Percentiles rank a stretch among this genome's conserved stretches.
phyloP scores from a whole-genome alignment of 495 filamentous ascomycete genomes.

The Annulohypoxylon stygium region DNA sequence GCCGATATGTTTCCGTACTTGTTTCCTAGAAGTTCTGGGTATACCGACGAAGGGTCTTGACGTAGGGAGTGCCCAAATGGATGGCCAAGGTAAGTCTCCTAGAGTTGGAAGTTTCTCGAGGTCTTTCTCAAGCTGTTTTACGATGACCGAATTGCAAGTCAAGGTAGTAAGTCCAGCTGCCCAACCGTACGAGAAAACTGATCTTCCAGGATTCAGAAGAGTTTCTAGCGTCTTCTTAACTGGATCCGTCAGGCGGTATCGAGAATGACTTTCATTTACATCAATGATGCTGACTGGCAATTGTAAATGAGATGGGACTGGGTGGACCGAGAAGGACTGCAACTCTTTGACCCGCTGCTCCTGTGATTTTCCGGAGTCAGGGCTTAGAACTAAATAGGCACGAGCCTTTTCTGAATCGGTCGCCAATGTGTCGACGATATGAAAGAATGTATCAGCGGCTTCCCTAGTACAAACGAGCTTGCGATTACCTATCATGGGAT shows the following conservation, averaged over 20 bases:
- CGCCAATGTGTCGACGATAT: slow-evolving; percentile 56
- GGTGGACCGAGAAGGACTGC: slow-evolving; percentile 47
- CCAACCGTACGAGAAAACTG: slow-evolving; percentile 52
- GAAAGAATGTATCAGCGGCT: slow-evolving; percentile 54
- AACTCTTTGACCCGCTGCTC: slow-evolving; percentile 44
- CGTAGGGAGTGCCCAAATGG: slow-evolving; percentile 49
- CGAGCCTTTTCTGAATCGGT: slow-evolving; percentile 54
- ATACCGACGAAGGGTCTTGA: slow-evolving; percentile 50
- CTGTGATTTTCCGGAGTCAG: slow-evolving; percentile 30
- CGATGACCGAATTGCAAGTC: slow-evolving; percentile 49
- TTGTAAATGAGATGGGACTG: slow-evolving; percentile 46
- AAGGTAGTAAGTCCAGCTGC: slow-evolving; percentile 48
- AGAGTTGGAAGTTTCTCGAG: slow-evolving; percentile 44
- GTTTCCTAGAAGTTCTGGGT: slow-evolving; percentile 37
- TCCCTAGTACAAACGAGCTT: slow-evolving; percentile 54
- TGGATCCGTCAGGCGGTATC: slow-evolving; percentile 21
- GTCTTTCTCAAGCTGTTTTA: slow-evolving; percentile 50
- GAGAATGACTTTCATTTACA: slow-evolving; percentile 32
- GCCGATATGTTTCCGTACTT: slow-evolving; percentile 46
- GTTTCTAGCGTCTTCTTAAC: slow-evolving; percentile 35
- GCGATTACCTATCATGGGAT: slow-evolving; percentile 49
- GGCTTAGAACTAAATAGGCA: slow-evolving; percentile 51
- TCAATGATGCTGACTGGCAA: slow-evolving; percentile 49
- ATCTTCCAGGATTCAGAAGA: slow-evolving; percentile 46
- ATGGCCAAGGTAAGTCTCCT: slow-evolving; percentile 43